Evolutionary conservation across 116 monocot genomes (phyloP), one percentile per base, ranked within the genome.

Genomic region (Trichopus zeylanicus): DNA sequence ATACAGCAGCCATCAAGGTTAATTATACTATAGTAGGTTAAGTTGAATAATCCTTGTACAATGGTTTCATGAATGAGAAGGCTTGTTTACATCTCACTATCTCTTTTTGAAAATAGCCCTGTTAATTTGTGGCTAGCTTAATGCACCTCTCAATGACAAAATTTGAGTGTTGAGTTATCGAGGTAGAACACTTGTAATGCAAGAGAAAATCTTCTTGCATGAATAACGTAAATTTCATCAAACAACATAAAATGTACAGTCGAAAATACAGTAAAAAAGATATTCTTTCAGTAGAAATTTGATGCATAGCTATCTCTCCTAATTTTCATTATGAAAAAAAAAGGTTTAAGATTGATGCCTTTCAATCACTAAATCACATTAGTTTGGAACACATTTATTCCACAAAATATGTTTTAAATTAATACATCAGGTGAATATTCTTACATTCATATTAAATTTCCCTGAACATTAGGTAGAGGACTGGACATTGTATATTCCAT

Each of bases 1-100:
- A 89, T 67, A 94, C 89, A 60, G 68, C 83, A 29, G 89, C 81
- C n/a, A 89, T 94, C 60, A 94, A 94, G 94, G 94, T 92, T 46
- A 29, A 29, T 5, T 46, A 21, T 24, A 22, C 5, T 49, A 0
- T 49, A 6, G 2, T 42, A 42, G n/a, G 13, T 42, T 42, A n/a
- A 42, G 42, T 18, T 42, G 13, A 4, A 42, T 42, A 2, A n/a
- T 13, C 7, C 42, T 38, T 42, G 18, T 42, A 16, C 42, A 42
- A 42, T 42, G 4, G n/a, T n/a, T 42, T 18, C n/a, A n/a, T 42
- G 42, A 9, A 42, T 18, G 13, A 42, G 13, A 1, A n/a, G n/a
- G 42, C 13, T 42, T 42, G n/a, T n/a, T n/a, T n/a, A 1, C 42
- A 16, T 13, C 42, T 42, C 12, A 33, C 32, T 33, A 5, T 5